Base-by-base conservation (phyloP, 2,329 filamentous ascomycete species). In the Calonectria ilicicola region DNA sequence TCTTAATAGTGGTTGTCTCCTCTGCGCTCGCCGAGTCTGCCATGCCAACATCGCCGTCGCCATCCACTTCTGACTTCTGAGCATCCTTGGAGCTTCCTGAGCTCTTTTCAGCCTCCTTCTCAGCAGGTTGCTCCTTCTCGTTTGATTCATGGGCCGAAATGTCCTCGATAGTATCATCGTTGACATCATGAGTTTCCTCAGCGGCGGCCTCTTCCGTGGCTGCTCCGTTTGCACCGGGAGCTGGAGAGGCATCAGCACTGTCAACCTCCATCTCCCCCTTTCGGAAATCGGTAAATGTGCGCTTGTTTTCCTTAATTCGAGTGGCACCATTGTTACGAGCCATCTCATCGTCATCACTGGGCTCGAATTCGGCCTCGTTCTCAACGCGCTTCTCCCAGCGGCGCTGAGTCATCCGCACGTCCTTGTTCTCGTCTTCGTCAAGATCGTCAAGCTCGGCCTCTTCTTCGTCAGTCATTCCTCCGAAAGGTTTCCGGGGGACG, bases 261-360 rank as follows among this genome's bases (percentile, higher is more conserved):
- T 87, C 85, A 3, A 79, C 78, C 4, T 85, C 83, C 68, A 78
- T 80, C 14, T 85, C 84, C 15, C 75, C 76, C 66, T 90, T 88
- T 21, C 84, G 84, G 78, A 85, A 90, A 76, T 91, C 89, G 64
- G 84, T 85, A 76, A 91, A 91, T 1, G 86, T 86, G 21, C 88
- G 87, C 76, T 87, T 86, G 68, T 84, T 86, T 32, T 85, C 87
- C 35, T 86, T 88, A 38, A 84, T 83, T 40, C 83, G 84, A 65
- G 90, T 92, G 47, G 95, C 89, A 19, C 95, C 96, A 76, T 97
- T 95, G 44, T 90, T 89, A 49, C 87, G 87, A 49, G 90, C 90
- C 83, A 95, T 91, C 14, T 98, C 95, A 78, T 98, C 96, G 72
- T 98, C 95, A 73, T 98, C 95, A 75, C 94, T 97, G 51, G 97